Evolutionary conservation across 2,329 filamentous ascomycete species (phyloP), one percentile per base, ranked within the genome.

Genomic region (Grosmannia serpens): DNA sequence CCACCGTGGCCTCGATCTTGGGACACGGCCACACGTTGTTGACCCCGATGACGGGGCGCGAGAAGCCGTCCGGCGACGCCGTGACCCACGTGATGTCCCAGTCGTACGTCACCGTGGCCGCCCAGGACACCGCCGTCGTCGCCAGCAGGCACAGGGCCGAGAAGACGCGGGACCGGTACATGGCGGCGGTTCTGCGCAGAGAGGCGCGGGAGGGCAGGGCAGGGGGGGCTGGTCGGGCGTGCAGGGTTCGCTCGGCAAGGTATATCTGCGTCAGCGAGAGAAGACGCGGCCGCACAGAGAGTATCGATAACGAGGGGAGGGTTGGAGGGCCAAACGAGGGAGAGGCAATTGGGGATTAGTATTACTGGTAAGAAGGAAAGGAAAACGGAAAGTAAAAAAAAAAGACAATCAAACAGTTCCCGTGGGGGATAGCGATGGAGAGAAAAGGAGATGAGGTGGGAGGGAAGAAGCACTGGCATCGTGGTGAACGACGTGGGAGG

Each of bases 1-100:
- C 79, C 29, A 75, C 72, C 51, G 69, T 74, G 49, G 75, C 80
- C 59, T 79, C 73, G 33, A 84, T 76, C 7, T 68, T 66, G 1
- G 84, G 84, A 57, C 81, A 77, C 15, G 84, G 84, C 80, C 83
- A 85, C 65, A 79, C 67, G 4, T 76, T 76, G 64, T 87, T 86
- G 68, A 87, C 80, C 15, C 81, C 82, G 17, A 74, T 69, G 50
- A 74, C 69, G 3, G 71, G 67, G 26, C 72, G 66, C 13, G 61
- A 59, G 52, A 70, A 67, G 38, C 73, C 73, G 59, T 74, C 71
- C 1, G 73, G 73, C 8, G 67, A 62, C 4, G 68, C 68, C 53
- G 62, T 70, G 3, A 76, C 72, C 73, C 73, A 76, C 9, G 69
- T 72, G 49, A 72, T 66, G 38, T 70, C 67, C 72, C 73, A 76